These are phyloP conservation scores for Kodamaea nitidulidarum DNA, from an alignment of 805 yeast genomes.

Conservation along the genomic window DNA sequence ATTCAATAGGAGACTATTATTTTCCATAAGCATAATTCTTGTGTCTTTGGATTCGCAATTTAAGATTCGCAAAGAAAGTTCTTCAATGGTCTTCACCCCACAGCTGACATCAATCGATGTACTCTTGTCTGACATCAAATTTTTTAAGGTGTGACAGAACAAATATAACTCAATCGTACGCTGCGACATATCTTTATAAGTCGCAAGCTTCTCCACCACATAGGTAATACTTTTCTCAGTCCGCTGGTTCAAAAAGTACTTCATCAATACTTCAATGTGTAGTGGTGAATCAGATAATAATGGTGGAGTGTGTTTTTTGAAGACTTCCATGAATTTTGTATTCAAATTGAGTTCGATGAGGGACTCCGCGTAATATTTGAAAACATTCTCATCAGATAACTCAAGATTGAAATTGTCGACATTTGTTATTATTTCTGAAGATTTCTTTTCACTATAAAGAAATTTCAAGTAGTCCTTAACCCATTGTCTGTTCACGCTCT, in stretches of 20 bases:
- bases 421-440: conserved; percentile 8
- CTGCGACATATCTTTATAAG: conserved; percentile 12
- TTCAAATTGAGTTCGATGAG: conserved; percentile 12
- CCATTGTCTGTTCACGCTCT: conserved; percentile 9
- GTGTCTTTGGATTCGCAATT: conserved; percentile 13
- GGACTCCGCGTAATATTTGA: conserved; percentile 12
- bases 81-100: conserved; percentile 4
- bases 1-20: conserved; percentile 12
- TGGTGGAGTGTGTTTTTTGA: conserved; percentile 15
- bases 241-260: conserved; percentile 21
- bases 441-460: not conserved
- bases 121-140: too few species aligned
- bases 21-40: conserved; percentile 12
- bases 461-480: conserved; percentile 1
- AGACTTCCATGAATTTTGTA: conserved; percentile 15
- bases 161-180: conserved; percentile 15
- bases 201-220: conserved; percentile 17
- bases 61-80: conserved; percentile 9
- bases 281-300: conserved; percentile 12
- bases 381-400: conserved; percentile 2
- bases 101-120: too few species aligned
- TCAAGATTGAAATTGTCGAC: conserved; percentile 9
- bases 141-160: conserved; percentile 19
- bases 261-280: conserved; percentile 19
- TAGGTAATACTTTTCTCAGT: conserved; percentile 12